Evolutionary conservation across 805 yeast species (phyloP).

Genomic region (Yamadazyma akitaensis): DNA sequence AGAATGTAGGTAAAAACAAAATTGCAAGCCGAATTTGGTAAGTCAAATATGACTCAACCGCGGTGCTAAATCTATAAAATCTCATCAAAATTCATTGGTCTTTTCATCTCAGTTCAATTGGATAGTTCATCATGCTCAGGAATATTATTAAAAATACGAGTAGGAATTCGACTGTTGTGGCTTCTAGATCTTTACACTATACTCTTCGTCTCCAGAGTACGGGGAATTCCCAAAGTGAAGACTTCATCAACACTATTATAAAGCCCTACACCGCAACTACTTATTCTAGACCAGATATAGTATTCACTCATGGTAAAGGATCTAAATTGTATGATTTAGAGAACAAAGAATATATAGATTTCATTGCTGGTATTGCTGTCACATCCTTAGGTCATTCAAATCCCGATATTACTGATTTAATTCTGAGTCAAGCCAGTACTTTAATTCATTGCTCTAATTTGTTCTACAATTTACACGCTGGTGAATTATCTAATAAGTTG

Average conservation of each 20-base stretch:
- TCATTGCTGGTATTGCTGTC: conserved; percentile 95
- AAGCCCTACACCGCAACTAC: conserved; percentile 67
- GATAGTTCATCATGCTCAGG: not conserved
- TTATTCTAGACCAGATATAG: conserved; percentile 73
- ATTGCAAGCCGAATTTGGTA: conserved; percentile 17
- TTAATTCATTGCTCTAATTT: conserved; percentile 84
- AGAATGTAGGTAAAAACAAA: not conserved
- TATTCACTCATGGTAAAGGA: conserved; percentile 78
- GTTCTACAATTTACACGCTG: conserved; percentile 80
- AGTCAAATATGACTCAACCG: conserved; percentile 28
- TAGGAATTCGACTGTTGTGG: not conserved
- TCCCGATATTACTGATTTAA: conserved; percentile 65
- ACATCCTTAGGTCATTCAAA: conserved; percentile 91
- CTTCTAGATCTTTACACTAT: not conserved
- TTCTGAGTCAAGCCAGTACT: conserved; percentile 67
- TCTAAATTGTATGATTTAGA: conserved; percentile 79
- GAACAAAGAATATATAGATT: conserved; percentile 77
- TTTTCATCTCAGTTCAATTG: conserved; percentile 1
- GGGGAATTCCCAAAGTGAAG: conserved; percentile 28
- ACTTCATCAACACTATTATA: conserved; percentile 43
- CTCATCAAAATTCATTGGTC: not conserved
- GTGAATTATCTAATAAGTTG: conserved; percentile 68
- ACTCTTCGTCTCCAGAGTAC: conserved; percentile 7
- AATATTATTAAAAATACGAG: not conserved
- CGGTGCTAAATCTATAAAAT: conserved; percentile 25